These are phyloP conservation scores for Penstemon barbatus DNA, from an alignment of 257 asterid species.

Conservation along the genomic window DNA sequence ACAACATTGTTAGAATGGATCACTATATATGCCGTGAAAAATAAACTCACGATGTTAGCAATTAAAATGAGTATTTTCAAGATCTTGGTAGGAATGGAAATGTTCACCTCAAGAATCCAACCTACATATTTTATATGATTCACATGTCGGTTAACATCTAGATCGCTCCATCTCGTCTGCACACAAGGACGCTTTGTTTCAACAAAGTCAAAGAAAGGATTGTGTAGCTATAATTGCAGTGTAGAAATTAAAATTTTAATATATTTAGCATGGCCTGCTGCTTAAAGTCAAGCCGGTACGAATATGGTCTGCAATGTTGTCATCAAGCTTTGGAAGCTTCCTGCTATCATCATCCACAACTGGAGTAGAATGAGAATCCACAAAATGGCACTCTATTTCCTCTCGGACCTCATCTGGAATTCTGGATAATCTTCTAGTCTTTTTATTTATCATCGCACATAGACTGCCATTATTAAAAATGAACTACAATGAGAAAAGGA, in stretches of 20 bases:
- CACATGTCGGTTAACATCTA: constrained; percentile 94
- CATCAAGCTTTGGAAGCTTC: constrained; percentile 87
- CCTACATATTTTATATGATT: constrained; percentile 92
- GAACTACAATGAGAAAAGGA: constrained; percentile 13
- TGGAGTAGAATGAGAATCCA: constrained; percentile 85
- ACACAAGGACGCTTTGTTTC: constrained; percentile 22
- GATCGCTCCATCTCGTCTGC: constrained; percentile 93
- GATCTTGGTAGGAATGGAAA: constrained; percentile 2
- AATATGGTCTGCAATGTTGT: constrained; percentile 57
- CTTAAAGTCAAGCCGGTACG: constrained; percentile 88
- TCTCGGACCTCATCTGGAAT: constrained; percentile 90
- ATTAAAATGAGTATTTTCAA: constrained; percentile 3
- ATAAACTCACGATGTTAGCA: background rate
- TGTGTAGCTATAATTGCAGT: background rate
- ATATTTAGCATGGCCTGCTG: constrained; percentile 12
- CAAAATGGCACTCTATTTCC: constrained; percentile 74
- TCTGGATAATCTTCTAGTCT: constrained; percentile 85
- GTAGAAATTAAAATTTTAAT: background rate
- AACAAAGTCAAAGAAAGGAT: background rate
- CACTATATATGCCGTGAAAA: no score
- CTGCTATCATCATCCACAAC: constrained; percentile 73
- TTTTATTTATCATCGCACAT: constrained; percentile 98
- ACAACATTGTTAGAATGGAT: no score
- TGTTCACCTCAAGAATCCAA: constrained; percentile 93
- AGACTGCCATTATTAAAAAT: constrained; percentile 43